A percentile compares a stretch with the other conserved stretches of the same genome.
These are phyloP conservation scores for Pogostemon cablin DNA, from an alignment of 257 asterid genomes.

Conservation along the genomic window DNA sequence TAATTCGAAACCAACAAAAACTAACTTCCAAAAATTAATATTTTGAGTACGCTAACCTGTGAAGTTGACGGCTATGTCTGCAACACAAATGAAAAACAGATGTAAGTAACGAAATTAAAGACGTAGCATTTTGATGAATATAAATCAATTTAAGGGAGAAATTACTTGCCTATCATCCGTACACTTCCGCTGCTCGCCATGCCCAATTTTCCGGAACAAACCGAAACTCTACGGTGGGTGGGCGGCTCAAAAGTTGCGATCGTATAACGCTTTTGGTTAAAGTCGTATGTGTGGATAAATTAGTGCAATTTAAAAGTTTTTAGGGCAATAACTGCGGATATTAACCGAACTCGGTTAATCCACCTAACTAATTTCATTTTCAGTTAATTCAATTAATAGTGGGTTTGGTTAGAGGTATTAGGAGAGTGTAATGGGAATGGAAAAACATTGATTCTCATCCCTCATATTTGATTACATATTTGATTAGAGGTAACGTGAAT, in stretches of 20 bases:
- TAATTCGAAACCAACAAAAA: neutral
- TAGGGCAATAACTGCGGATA: neutral
- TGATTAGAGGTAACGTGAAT: too few species aligned
- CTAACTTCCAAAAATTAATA: neutral
- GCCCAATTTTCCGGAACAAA: slow-evolving; percentile 21
- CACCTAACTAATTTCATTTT: too few species aligned
- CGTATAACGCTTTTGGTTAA: neutral
- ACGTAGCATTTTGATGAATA: neutral
- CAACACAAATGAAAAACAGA: slow-evolving; percentile 12
- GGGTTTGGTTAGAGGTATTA: too few species aligned
- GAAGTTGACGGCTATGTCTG: slow-evolving; percentile 95
- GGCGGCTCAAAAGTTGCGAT: neutral
- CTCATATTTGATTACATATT: too few species aligned
- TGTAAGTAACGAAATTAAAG: slow-evolving; percentile 10
- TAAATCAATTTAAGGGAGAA: slow-evolving; percentile 4
- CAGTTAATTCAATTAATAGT: too few species aligned
- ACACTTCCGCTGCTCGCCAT: slow-evolving; percentile 62
- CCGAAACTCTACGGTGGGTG: slow-evolving; percentile 13
- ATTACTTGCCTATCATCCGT: slow-evolving; percentile 74
- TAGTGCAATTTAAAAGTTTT: neutral
- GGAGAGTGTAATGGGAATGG: too few species aligned
- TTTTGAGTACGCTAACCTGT: slow-evolving; percentile 57
- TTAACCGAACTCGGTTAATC: too few species aligned
- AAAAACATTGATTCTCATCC: too few species aligned
- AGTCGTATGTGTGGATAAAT: neutral